Evolutionary conservation across 2,329 filamentous ascomycete genomes (phyloP), one percentile per base, ranked within the genome.

Genomic region (Sarocladium strictum): DNA sequence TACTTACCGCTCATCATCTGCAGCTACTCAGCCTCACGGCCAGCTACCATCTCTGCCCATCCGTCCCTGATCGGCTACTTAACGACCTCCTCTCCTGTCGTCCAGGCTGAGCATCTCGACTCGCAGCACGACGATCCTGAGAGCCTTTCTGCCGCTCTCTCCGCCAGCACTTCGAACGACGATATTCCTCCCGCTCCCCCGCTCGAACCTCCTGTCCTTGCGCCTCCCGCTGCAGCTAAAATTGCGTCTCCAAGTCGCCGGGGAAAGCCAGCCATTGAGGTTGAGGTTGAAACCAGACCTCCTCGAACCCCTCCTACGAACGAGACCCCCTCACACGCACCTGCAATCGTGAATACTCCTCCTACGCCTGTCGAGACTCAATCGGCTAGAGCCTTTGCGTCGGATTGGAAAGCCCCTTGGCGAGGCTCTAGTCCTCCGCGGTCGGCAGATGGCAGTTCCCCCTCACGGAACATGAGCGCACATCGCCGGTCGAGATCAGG

Each of bases 381-480:
- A 27, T 60, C 65, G 51, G 59, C 55, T 62, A 65, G 61, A 54
- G 53, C 37, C 15, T 57, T 57, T 33, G 55, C 65, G 49, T 60
- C 64, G 54, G 61, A 64, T n/a, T 64, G 59, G 55, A 69, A 58
- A 17, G 54, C 54, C 35, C 58, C 65, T 54, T 64, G 62, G 61
- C 59, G 65, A 54, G 60, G 57, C 53, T 57, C 58, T 15, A 62
- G 60, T 54, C 61, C 60, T 6, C 61, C 60, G 58, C 54, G 61
- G 15, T 66, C 65, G 56, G 53, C 76, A 59, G 75, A 80, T 76
- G 79, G 85, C 58, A 77, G 82, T 45, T 84, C 85, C 59, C 75
- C 81, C 35, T 80, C 84, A 60, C 84, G 82, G 63, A 86, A 81
- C 64, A 89, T 89, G 82, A 89, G 85, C 71, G 82, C 85, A 56